These are phyloP conservation scores for Pythium phragmiticola DNA, from an alignment of 352 stramenopile species.

Conservation along the genomic window DNA sequence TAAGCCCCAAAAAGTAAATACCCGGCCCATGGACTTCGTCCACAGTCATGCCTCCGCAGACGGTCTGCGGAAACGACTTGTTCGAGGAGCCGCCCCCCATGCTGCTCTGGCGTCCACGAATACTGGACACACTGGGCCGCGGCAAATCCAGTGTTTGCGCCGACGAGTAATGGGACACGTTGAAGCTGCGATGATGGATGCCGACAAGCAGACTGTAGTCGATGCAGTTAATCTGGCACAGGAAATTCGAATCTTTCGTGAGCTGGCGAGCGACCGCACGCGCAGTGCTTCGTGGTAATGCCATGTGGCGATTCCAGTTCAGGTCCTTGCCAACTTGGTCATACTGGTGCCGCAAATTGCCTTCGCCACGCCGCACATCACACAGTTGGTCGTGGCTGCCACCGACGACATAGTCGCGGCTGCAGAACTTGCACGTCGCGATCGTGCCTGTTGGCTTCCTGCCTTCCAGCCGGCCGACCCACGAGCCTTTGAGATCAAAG, in stretches of 20 bases:
- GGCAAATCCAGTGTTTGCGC: conserved; percentile 45
- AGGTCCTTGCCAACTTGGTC: conserved; percentile 83
- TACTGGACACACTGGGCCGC: conserved; percentile 22
- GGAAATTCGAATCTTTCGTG: conserved; percentile 85
- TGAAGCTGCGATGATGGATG: conserved; percentile 90
- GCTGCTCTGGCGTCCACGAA: conserved; percentile 15
- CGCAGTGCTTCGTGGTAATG: conserved; percentile 50
- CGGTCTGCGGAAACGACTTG: conserved; percentile 51
- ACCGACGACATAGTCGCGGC: conserved; percentile 58
- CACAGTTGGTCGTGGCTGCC: conserved; percentile 71
- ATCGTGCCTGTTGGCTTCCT: conserved; percentile 69
- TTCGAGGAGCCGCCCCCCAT: conserved; percentile 25
- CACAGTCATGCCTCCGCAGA: conserved; percentile 64
- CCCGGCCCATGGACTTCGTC: conserved; percentile 89
- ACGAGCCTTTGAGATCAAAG: conserved; percentile 84
- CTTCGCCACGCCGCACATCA: conserved; percentile 54
- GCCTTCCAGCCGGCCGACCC: conserved; percentile 76
- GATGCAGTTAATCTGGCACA: conserved; percentile 93
- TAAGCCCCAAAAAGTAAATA: conserved; percentile 94
- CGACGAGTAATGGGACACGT: conserved; percentile 71
- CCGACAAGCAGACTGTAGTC: conserved; percentile 95
- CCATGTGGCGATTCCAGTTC: conserved; percentile 85
- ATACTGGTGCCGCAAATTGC: conserved; percentile 72
- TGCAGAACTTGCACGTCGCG: conserved; percentile 76
- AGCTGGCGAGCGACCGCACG: conserved; percentile 72